Evolutionary conservation across 805 yeast genomes (phyloP).

Genomic region (Monosporozyma aerobia): DNA sequence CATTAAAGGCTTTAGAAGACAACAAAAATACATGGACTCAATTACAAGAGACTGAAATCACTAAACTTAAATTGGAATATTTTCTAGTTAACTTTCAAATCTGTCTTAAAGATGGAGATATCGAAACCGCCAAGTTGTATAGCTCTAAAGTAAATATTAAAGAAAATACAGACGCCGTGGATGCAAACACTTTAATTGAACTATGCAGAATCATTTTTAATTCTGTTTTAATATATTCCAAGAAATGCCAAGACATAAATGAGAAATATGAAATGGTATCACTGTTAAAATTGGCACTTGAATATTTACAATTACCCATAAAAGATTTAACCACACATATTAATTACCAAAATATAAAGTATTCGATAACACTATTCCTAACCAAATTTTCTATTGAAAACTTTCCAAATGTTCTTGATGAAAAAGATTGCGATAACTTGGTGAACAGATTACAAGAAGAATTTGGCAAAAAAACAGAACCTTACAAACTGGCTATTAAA

Average conservation of each 20-base stretch:
- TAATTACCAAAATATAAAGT: constrained; percentile 16
- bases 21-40: constrained; percentile 2
- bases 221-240: constrained; percentile 14
- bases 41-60: constrained; percentile 7
- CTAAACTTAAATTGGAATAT: constrained; percentile 22
- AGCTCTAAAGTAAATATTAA: constrained; percentile 24
- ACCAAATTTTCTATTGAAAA: constrained; percentile 23
- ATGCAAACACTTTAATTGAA: constrained; percentile 20
- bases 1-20: constrained; percentile 18
- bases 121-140: constrained; percentile 30
- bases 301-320: constrained; percentile 10
- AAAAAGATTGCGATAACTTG: constrained; percentile 10
- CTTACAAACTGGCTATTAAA: constrained; percentile 25
- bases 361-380: constrained; percentile 21
- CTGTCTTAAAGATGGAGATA: constrained; percentile 26
- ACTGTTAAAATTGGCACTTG: background rate
- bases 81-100: constrained; percentile 28
- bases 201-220: constrained; percentile 30
- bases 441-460: constrained; percentile 20
- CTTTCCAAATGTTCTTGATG: background rate
- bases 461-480: constrained; percentile 25
- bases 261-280: constrained; percentile 1
- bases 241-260: background rate
- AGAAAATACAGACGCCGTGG: constrained; percentile 8
- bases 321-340: constrained; percentile 8